Evolutionary conservation across 371 early-diverging fungal species (phyloP), one percentile per base, ranked within the genome.

Genomic region (Mucor irregularis): DNA sequence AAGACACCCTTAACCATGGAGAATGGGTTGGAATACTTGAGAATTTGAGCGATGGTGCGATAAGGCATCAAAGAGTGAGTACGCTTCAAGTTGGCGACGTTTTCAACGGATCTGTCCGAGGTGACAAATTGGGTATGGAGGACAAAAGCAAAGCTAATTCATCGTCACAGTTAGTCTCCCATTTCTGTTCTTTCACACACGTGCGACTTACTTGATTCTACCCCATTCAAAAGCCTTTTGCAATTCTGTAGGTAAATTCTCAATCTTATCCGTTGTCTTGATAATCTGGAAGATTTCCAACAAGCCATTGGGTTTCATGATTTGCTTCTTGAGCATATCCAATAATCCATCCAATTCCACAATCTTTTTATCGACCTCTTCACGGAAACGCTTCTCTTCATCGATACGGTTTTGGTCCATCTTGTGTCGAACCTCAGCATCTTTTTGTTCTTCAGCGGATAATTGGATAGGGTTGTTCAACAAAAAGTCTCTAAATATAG

Each of bases 21-120:
- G 48, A 84, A 74, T 7, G 88, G 88, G 51, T 87, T 87, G 2
- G 88, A 84, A 6, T 80, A 51, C 53, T 79, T 82, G 42, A 87
- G 59, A 9, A 84, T 64, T 10, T 74, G 72, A 45, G 80, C 79
- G 49, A 85, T 68, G 13, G 84, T 62, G 33, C 81, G 69, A 53
- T 84, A 87, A n/a, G 88, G 86, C 64, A 87, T 72, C 37, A 85
- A 42, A 10, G 66, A 50, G 46, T 87, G 81, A 5, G 80, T 83
- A 24, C 84, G 81, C 55, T 80, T 81, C 24, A 87, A 69, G 5
- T 78, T 76, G 2, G 76, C 64, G 7, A 76, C 66, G 44, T 82
- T 84, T 50, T 82, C 75, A 2, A 75, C 66, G 1, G 84, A 82
- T 21, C 71, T 63, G 49, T 85, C 87, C 9, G 84, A 83, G 1